Conservation (phyloP, 306 rosid species). For the Luffa aegyptiaca region DNA sequence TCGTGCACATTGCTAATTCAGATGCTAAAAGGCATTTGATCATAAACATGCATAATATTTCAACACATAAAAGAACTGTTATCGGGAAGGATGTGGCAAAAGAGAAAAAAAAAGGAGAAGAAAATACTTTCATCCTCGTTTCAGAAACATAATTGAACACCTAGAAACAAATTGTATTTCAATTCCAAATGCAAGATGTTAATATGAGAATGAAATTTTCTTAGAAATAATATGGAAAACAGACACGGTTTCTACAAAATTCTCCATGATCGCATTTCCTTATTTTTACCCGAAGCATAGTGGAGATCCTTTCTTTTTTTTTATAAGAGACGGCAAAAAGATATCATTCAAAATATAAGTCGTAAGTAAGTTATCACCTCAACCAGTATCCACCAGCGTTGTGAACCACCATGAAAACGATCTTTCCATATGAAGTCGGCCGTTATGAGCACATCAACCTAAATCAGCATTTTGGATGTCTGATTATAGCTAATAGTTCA, state of each 20-base stretch:
- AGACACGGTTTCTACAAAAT: not conserved
- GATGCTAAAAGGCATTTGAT: not conserved
- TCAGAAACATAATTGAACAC: not conserved
- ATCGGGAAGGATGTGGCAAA: not conserved
- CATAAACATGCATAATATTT: not conserved
- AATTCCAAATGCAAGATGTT: not conserved
- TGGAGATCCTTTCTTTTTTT: not conserved
- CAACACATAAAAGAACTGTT: not conserved
- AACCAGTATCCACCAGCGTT: slow-evolving; percentile 95
- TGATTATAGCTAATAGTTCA: not conserved
- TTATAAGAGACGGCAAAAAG: no score
- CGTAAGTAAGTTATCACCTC: slow-evolving; percentile 41
- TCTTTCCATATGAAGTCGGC: slow-evolving; percentile 84
- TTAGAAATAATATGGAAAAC: not conserved
- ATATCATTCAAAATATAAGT: no score
- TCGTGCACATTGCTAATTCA: slow-evolving; percentile 18
- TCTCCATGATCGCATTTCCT: not conserved
- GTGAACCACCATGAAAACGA: slow-evolving; percentile 78
- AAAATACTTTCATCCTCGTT: not conserved
- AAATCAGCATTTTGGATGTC: slow-evolving; percentile 13
- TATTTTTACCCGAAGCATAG: not conserved
- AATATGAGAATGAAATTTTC: not conserved
- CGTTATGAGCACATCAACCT: slow-evolving; percentile 67
- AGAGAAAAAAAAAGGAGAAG: not conserved
- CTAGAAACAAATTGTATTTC: not conserved